Evolutionary conservation across 371 early-diverging fungal genomes (phyloP).

Genomic region (Mucor plumbeus): DNA sequence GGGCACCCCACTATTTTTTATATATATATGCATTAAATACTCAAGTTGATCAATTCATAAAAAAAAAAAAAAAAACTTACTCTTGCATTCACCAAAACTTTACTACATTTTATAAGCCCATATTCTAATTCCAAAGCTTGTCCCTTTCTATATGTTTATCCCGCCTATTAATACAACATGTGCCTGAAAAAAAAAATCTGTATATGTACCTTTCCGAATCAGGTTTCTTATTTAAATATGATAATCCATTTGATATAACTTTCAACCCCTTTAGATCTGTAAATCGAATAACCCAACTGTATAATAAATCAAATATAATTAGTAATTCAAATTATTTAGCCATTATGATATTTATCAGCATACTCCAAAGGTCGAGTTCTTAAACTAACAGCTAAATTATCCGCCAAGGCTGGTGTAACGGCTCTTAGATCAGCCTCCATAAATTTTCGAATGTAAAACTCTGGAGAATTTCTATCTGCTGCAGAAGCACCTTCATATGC

Average conservation of each 20-base stretch:
- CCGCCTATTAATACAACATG: neutral
- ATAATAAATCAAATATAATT: neutral
- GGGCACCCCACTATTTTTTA: slow-evolving; percentile 65
- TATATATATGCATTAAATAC: neutral
- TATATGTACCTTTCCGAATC: slow-evolving; percentile 25
- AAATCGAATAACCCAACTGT: slow-evolving; percentile 60
- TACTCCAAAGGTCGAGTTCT: slow-evolving; percentile 53
- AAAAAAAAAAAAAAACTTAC: slow-evolving; percentile 22
- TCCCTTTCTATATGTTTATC: slow-evolving; percentile 49
- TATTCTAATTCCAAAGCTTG: slow-evolving; percentile 68
- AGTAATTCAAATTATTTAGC: neutral
- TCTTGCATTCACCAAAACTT: slow-evolving; percentile 69
- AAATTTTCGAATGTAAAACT: slow-evolving; percentile 50
- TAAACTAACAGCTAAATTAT: slow-evolving; percentile 50
- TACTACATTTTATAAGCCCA: slow-evolving; percentile 77
- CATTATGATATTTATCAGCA: neutral
- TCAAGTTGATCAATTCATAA: neutral
- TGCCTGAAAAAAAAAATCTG: neutral
- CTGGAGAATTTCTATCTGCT: slow-evolving; percentile 44
- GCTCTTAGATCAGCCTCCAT: slow-evolving; percentile 51
- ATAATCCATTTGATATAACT: slow-evolving; percentile 61
- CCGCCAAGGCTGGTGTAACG: slow-evolving; percentile 44
- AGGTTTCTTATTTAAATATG: slow-evolving; percentile 49
- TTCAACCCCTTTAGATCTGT: slow-evolving; percentile 72
- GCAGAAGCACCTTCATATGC: slow-evolving; percentile 28